Conservation (phyloP, 345 rosid genomes). For the Brassica rapa region DNA sequence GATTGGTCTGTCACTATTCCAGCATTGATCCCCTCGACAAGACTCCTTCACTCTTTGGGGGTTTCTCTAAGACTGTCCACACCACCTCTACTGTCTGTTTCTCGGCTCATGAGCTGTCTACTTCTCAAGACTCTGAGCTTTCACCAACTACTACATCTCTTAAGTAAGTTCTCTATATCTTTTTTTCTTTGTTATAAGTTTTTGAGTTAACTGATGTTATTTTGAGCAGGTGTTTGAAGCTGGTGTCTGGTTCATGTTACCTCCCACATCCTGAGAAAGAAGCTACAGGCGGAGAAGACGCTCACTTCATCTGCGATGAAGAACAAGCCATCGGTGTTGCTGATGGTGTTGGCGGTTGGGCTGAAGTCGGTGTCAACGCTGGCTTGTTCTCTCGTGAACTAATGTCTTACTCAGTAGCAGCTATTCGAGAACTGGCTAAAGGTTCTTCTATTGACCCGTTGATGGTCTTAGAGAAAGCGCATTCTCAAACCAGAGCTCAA, state of each 20-base stretch:
- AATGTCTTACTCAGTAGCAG: slow-evolving; percentile 78
- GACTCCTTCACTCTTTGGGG: slow-evolving; percentile 39
- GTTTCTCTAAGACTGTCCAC: slow-evolving; percentile 44
- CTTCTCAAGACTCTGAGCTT: slow-evolving; percentile 51
- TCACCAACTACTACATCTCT: slow-evolving; percentile 43
- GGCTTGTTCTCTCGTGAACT: slow-evolving; percentile 83
- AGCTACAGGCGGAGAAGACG: slow-evolving; percentile 96
- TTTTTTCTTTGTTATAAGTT: not conserved
- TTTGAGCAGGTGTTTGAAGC: slow-evolving; percentile 56
- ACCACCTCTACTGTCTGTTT: slow-evolving; percentile 41
- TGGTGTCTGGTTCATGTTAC: slow-evolving; percentile 78
- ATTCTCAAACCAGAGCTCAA: slow-evolving; percentile 67
- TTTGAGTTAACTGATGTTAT: slow-evolving; percentile 20
- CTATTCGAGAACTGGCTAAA: slow-evolving; percentile 65
- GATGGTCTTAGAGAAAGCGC: slow-evolving; percentile 85
- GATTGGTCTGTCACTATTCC: slow-evolving; percentile 50
- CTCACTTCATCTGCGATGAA: slow-evolving; percentile 79
- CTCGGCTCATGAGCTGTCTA: slow-evolving; percentile 61
- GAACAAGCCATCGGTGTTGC: slow-evolving; percentile 93
- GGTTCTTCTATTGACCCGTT: slow-evolving; percentile 70
- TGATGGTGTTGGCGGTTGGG: slow-evolving; percentile 99
- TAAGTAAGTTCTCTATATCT: slow-evolving; percentile 18
- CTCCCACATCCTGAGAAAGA: slow-evolving; percentile 95
- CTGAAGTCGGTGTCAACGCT: slow-evolving; percentile 86
- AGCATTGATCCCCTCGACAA: slow-evolving; percentile 40